Conservation (phyloP, 2,329 filamentous ascomycete genomes). For the Aspergillus sp. region DNA sequence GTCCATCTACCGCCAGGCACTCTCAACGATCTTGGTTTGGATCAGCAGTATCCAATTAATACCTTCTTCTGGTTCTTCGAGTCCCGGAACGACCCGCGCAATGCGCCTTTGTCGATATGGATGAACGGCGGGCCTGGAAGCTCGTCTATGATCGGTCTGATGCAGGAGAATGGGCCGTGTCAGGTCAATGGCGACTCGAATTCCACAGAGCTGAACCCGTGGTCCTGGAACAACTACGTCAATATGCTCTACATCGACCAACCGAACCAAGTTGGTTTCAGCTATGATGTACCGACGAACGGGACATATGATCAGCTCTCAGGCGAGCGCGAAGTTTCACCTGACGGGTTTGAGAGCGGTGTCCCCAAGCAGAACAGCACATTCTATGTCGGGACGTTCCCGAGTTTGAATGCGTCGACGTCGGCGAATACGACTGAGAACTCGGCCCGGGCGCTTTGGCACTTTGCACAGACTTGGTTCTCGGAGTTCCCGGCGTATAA, state of each 20-base stretch:
- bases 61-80: conserved; percentile 69
- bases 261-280: conserved; percentile 60
- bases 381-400: conserved; percentile 54
- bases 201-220: conserved; percentile 55
- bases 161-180: conserved; percentile 56
- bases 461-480: conserved; percentile 63
- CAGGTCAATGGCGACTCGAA: conserved; percentile 53
- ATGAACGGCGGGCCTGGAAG: conserved; percentile 63
- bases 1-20: conserved; percentile 55
- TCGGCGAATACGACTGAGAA: conserved; percentile 54
- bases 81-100: conserved; percentile 51
- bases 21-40: conserved; percentile 37
- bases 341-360: no score
- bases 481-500: conserved; percentile 63
- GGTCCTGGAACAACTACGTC: conserved; percentile 62
- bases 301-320: conserved; percentile 37
- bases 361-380: conserved; percentile 51
- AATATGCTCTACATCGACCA: conserved; percentile 73
- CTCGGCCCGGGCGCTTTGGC: conserved; percentile 58
- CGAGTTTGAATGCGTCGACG: conserved; percentile 44
- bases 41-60: conserved; percentile 59
- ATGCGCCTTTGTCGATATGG: conserved; percentile 61
- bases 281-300: conserved; percentile 49
- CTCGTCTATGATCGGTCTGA: conserved; percentile 58
- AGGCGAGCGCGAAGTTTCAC: conserved; percentile 24